Conservation (phyloP, 1,139 yeast genomes). For the Suhomyces guaymorum region DNA sequence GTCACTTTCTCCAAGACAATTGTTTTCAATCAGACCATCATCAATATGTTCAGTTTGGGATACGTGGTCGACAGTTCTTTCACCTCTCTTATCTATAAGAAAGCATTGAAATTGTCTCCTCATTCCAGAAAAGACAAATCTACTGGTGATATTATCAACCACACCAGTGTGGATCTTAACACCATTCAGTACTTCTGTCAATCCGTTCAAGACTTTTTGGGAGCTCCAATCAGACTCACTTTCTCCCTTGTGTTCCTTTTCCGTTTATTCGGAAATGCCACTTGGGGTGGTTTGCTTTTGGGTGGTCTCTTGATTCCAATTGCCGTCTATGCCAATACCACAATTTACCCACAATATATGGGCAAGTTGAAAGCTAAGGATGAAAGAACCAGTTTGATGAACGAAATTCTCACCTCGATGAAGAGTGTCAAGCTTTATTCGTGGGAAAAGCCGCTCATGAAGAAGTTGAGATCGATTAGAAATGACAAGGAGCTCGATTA, state of each 20-base stretch:
- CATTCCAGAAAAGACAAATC: constrained; percentile 27
- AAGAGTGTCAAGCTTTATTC: constrained; percentile 27
- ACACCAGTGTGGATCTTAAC: constrained; percentile 26
- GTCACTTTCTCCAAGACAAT: constrained; percentile 20
- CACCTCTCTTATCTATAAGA: constrained; percentile 25
- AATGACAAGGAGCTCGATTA: constrained; percentile 23
- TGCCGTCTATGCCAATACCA: constrained; percentile 21
- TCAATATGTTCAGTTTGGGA: constrained; percentile 18
- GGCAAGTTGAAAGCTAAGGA: constrained; percentile 27
- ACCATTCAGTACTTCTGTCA: constrained; percentile 22
- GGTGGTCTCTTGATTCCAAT: constrained; percentile 25
- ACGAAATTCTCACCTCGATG: constrained; percentile 29
- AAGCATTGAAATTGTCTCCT: constrained; percentile 30
- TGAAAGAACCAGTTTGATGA: constrained; percentile 27
- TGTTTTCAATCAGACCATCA: constrained; percentile 23
- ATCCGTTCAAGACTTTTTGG: constrained; percentile 21
- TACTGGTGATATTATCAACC: constrained; percentile 33
- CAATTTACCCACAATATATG: constrained; percentile 22
- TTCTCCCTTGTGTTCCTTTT: constrained; percentile 24
- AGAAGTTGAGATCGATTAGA: constrained; percentile 23
- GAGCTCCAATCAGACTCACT: constrained; percentile 24
- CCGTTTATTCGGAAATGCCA: constrained; percentile 27
- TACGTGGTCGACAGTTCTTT: constrained; percentile 24
- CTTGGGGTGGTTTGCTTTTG: constrained; percentile 27
- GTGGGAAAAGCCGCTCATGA: constrained; percentile 26